Conservation (phyloP, 768 basidiomycete species). For the Hemileccinum rubropunctum region DNA sequence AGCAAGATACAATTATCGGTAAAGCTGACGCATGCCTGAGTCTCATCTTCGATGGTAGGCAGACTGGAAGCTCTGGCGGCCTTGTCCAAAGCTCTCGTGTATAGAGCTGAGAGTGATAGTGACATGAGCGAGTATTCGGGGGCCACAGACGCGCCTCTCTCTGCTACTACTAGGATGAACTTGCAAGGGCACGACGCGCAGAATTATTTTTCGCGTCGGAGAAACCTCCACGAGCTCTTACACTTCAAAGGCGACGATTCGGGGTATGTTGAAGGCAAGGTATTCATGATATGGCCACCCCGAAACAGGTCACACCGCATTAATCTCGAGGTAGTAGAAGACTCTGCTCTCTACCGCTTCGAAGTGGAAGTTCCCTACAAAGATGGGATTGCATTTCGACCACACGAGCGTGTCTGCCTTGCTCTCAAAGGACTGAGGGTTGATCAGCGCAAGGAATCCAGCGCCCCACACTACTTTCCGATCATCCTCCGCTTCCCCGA, state of each 20-base stretch:
- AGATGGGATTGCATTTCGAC: conserved; percentile 36
- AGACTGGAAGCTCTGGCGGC: conserved; percentile 38
- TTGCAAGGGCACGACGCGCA: not conserved
- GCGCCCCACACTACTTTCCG: conserved; percentile 34
- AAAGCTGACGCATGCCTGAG: conserved; percentile 38
- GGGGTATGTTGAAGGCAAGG: conserved; percentile 40
- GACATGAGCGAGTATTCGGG: conserved; percentile 13
- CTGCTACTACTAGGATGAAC: conserved; percentile 6
- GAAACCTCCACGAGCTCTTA: conserved; percentile 33
- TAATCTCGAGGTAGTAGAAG: conserved; percentile 26
- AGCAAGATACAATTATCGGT: conserved; percentile 2
- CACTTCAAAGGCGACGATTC: conserved; percentile 28
- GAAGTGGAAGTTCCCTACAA: conserved; percentile 38
- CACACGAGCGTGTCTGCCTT: conserved; percentile 44
- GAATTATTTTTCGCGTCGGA: conserved; percentile 26
- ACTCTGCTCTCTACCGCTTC: conserved; percentile 27
- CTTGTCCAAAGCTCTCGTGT: conserved; percentile 38
- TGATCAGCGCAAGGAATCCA: conserved; percentile 26
- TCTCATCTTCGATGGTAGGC: conserved; percentile 42
- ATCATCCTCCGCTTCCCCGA: conserved; percentile 41
- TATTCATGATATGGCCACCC: conserved; percentile 47
- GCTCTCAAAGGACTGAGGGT: conserved; percentile 44
- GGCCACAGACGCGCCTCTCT: not conserved
- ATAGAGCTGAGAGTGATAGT: conserved; percentile 37
- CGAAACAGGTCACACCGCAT: conserved; percentile 28